Base-by-base conservation (phyloP, 257 asterid species). In the Craterostigma plantagineum region DNA sequence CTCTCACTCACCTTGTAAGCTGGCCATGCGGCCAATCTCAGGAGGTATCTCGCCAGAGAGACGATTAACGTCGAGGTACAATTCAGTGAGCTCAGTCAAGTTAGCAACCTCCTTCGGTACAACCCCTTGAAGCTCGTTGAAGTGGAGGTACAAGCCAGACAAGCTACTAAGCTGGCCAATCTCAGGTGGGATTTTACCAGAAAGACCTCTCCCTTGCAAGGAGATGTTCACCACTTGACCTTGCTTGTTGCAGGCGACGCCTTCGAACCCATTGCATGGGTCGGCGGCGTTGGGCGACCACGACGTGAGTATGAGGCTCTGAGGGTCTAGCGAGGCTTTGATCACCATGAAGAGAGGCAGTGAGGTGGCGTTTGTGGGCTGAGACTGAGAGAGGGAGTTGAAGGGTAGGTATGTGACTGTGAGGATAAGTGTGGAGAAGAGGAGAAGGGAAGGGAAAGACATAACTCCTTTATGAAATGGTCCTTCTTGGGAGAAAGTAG, bases 131-230 rank as follows among this genome's bases (percentile, higher is more conserved):
- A 90, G 94, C 62, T 75, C 37, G 47, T 90, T 90, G 65, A 90
- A 90, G 56, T 90, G 98, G 53, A 90, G 52, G 76, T 79, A 90
- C 73, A 83, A 64, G 52, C 98, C 98, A 53, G 92, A 64, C 50
- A 90, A 65, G 68, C 66, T 66, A 23, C 60, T 71, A 56, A 90
- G 83, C 54, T 49, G 72, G 4, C 81, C 91, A 70, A 90, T 75
- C 91, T 83, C 84, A 46, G 91, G 73, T 38, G 95, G 94, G 49
- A 90, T 70, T 63, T 55, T 43, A 0, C 98, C 98, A 50, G 50
- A 45, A 33, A 90, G 93, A 45, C 85, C 81, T 65, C 66, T 83
- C 0, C 98, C 98, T 48, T 90, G 98, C 58, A 90, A 61, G 14
- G 95, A 74, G 38, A 90, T 74, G 68, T 90, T 90, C 62, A 76